phyloP scores from a whole-genome alignment of 495 filamentous ascomycete species.

The Penicillium goetzii region DNA sequence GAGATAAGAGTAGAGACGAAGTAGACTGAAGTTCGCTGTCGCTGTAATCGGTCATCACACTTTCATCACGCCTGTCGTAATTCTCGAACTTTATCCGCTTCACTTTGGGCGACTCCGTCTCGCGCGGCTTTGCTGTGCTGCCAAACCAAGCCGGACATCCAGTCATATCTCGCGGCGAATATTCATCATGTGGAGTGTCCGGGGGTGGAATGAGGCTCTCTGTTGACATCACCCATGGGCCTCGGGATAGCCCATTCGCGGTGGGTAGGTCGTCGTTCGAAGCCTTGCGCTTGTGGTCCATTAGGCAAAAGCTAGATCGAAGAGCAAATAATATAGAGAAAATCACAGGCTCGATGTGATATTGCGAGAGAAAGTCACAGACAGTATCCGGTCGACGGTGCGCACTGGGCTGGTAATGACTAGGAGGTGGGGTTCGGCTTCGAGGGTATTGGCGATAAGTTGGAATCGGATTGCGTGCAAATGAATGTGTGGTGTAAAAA shows the following conservation, averaged over 20 bases:
- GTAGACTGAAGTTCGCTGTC: neutral
- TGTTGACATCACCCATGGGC: neutral
- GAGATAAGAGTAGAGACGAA: neutral
- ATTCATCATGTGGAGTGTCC: neutral
- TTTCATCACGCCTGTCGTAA: no score
- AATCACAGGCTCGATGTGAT: neutral
- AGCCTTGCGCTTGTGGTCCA: constrained; percentile 1
- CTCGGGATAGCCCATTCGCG: neutral
- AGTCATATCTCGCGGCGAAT: constrained; percentile 5
- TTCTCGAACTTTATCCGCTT: neutral
- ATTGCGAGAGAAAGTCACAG: neutral
- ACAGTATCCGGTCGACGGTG: neutral
- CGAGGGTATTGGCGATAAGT: neutral
- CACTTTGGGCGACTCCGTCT: neutral
- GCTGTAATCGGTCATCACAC: neutral
- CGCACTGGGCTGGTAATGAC: neutral
- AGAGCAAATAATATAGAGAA: neutral
- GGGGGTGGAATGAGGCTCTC: neutral
- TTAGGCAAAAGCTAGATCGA: neutral
- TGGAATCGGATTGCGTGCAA: neutral
- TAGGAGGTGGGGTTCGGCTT: neutral
- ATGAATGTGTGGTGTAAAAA: neutral
- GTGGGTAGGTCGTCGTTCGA: neutral
- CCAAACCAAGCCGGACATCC: constrained; percentile 1
- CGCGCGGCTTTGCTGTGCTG: neutral